phyloP scores from a whole-genome alignment of 345 rosid species.

The Trapa incisa region DNA sequence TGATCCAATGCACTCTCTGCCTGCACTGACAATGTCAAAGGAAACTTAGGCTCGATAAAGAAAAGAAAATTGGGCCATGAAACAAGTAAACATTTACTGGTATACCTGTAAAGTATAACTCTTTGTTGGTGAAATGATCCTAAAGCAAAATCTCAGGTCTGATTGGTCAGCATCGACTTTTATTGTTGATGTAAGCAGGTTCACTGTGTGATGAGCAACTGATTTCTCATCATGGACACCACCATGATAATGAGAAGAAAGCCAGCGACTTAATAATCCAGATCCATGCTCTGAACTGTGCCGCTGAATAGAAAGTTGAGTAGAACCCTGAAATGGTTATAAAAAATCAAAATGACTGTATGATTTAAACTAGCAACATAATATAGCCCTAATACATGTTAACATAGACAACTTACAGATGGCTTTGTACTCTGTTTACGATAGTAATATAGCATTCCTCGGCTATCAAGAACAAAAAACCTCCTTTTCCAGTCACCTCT shows the following conservation, averaged over 20 bases:
- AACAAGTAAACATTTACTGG: not conserved
- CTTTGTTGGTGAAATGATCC: constrained; percentile 96
- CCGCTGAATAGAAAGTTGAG: constrained; percentile 75
- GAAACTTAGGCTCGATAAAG: constrained; percentile 19
- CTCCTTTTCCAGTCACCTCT: constrained; percentile 99
- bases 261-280: constrained; percentile 93
- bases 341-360: not conserved
- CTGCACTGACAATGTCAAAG: constrained; percentile 76
- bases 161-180: constrained; percentile 97
- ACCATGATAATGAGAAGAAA: constrained; percentile 86
- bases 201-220: constrained; percentile 98
- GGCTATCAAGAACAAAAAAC: constrained; percentile 98
- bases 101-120: constrained; percentile 95
- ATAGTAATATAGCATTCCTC: constrained; percentile 96
- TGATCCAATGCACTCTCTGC: constrained; percentile 97
- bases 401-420: constrained; percentile 50
- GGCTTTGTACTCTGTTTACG: constrained; percentile 81
- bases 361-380: not conserved
- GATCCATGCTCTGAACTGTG: constrained; percentile 93
- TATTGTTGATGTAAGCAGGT: constrained; percentile 96
- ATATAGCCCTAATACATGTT: not conserved
- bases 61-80: constrained; percentile 2
- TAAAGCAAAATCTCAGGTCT: constrained; percentile 94
- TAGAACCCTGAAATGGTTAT: constrained; percentile 36
- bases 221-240: constrained; percentile 98